Evolutionary conservation across 257 asterid genomes (phyloP).

Genomic region (Haberlea rhodopensis): DNA sequence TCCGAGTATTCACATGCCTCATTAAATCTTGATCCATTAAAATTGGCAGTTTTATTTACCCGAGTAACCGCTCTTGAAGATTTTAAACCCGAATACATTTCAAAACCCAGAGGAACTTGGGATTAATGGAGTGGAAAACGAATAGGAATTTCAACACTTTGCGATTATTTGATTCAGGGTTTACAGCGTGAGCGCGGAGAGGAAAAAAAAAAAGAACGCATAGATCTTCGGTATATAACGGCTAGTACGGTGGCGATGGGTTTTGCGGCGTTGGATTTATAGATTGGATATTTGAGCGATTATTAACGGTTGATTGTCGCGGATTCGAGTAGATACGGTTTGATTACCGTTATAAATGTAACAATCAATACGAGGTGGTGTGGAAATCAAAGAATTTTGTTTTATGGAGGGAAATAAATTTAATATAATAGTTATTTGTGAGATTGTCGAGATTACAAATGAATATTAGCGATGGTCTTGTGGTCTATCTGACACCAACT

Average conservation of each 20-base stretch:
- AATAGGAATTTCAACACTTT: neutral
- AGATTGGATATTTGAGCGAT: too few species aligned
- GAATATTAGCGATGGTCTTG: too few species aligned
- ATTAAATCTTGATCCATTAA: slow-evolving; percentile 36
- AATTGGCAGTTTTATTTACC: slow-evolving; percentile 25
- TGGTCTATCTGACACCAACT: too few species aligned
- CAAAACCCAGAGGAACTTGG: slow-evolving; percentile 12
- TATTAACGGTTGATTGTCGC: too few species aligned
- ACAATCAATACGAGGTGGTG: too few species aligned
- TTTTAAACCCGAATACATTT: slow-evolving; percentile 37
- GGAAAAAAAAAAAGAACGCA: slow-evolving; percentile 28
- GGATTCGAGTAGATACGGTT: too few species aligned
- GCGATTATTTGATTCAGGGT: slow-evolving; percentile 9
- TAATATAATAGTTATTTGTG: too few species aligned
- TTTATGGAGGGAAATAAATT: too few species aligned
- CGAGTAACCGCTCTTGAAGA: slow-evolving; percentile 31
- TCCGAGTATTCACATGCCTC: slow-evolving; percentile 35
- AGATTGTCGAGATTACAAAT: too few species aligned
- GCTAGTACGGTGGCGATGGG: slow-evolving; percentile 36
- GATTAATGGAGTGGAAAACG: neutral
- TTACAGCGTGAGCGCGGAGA: slow-evolving; percentile 20
- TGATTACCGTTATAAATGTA: too few species aligned
- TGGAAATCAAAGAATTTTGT: neutral
- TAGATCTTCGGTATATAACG: slow-evolving; percentile 39
- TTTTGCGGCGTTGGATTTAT: slow-evolving; percentile 40